A percentile compares a stretch with the other conserved stretches of the same genome.
phyloP scores from a whole-genome alignment of 192 early-diverging fungal genomes.

The Coemansia sp. region DNA sequence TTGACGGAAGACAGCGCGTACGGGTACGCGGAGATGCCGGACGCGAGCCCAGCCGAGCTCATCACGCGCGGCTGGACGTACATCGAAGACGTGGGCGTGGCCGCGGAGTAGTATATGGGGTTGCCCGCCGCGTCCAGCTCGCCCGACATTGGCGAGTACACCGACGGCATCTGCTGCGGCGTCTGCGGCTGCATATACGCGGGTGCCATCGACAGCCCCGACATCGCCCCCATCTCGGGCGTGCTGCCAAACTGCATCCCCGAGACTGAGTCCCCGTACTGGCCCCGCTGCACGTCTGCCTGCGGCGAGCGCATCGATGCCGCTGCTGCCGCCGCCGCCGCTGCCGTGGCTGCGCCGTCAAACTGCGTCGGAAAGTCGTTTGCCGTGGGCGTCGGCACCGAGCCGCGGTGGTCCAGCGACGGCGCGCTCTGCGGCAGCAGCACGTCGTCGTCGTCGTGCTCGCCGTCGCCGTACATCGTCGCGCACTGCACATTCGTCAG shows the following conservation, averaged over 20 bases:
- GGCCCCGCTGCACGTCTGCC: background rate
- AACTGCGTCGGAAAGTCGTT: constrained; percentile 28
- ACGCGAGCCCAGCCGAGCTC: constrained; percentile 9
- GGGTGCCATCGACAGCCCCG: constrained; percentile 17
- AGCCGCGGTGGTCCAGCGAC: constrained; percentile 2
- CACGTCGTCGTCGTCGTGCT: constrained; percentile 33
- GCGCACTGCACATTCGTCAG: constrained; percentile 58
- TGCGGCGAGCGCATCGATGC: constrained; percentile 9
- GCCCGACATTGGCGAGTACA: constrained; percentile 39
- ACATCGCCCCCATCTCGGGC: background rate
- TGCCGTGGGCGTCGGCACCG: constrained; percentile 8
- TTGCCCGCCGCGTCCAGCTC: constrained; percentile 18
- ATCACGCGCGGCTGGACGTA: constrained; percentile 31
- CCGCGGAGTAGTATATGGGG: constrained; percentile 41
- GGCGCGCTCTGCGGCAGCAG: constrained; percentile 21
- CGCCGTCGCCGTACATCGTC: constrained; percentile 31
- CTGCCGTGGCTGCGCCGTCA: constrained; percentile 2
- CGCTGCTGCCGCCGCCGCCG: constrained; percentile 12
- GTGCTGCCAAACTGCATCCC: constrained; percentile 2
- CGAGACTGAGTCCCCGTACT: background rate
- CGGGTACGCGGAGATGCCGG: constrained; percentile 22
- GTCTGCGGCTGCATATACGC: constrained; percentile 8
- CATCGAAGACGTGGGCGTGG: constrained; percentile 9
- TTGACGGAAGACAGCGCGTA: constrained; percentile 30
- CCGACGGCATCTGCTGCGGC: constrained; percentile 19